A percentile compares a stretch with the other conserved stretches of the same genome.
These are phyloP conservation scores for Magnaporthiopsis rhizophila DNA, from an alignment of 2,329 filamentous ascomycete species.

Conservation along the genomic window DNA sequence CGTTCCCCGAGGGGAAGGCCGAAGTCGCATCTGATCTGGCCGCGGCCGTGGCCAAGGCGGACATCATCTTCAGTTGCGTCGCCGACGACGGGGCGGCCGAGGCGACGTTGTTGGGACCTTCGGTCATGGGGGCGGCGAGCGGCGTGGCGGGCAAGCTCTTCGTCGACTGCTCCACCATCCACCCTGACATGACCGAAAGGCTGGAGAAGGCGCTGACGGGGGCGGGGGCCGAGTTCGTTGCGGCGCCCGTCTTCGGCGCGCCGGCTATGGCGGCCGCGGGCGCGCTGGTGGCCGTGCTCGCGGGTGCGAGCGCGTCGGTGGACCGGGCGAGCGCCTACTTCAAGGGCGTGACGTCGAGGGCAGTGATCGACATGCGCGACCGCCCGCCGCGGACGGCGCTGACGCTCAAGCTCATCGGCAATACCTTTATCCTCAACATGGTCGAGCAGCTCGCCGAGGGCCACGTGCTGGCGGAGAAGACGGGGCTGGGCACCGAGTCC, in stretches of 20 bases:
- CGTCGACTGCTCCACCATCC: conserved; percentile 81
- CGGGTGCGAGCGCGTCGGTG: conserved; percentile 53
- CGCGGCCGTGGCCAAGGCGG: conserved; percentile 59
- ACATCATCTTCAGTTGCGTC: conserved; percentile 77
- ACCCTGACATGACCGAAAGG: conserved; percentile 69
- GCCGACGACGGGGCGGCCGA: conserved; percentile 69
- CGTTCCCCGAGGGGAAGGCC: conserved; percentile 53
- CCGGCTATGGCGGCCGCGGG: conserved; percentile 64
- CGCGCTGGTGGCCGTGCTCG: conserved; percentile 64
- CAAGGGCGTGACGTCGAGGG: conserved; percentile 61
- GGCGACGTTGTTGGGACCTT: conserved; percentile 36
- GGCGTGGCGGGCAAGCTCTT: conserved; percentile 63
- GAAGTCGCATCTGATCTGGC: conserved; percentile 55
- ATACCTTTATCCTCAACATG: conserved; percentile 80
- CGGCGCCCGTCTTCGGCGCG: conserved; percentile 62
- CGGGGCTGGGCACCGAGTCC: conserved; percentile 61
- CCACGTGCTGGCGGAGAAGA: conserved; percentile 71
- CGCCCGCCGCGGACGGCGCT: conserved; percentile 62
- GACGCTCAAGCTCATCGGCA: conserved; percentile 74
- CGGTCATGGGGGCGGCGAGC: conserved; percentile 41
- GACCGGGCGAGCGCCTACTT: conserved; percentile 62
- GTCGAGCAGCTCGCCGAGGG: conserved; percentile 72
- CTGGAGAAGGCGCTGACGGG: conserved; percentile 49
- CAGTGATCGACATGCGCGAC: conserved; percentile 61
- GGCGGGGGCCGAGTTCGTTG: conserved; percentile 65